phyloP scores from a whole-genome alignment of 2,329 filamentous ascomycete genomes.

The Arthrobotrys pseudoclavata region DNA sequence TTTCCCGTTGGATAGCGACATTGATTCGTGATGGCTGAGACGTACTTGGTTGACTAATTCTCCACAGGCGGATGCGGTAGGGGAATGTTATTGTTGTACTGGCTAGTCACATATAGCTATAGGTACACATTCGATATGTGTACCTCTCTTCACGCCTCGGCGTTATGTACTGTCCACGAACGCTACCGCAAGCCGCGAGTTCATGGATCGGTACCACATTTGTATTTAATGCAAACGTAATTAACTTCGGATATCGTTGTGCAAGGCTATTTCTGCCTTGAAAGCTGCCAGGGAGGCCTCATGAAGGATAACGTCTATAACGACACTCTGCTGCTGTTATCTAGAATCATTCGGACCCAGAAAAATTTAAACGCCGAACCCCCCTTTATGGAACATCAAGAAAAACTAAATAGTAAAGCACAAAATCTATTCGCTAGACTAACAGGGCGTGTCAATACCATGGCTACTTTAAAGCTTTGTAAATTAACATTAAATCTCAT shows the following conservation, averaged over 20 bases:
- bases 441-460: no score
- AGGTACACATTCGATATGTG: no score
- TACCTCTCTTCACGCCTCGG: background rate
- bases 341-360: no score
- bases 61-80: slow-evolving; percentile 22
- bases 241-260: background rate
- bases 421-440: no score
- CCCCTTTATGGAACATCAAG: no score
- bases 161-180: slow-evolving; percentile 6
- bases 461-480: no score
- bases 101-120: background rate
- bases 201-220: background rate
- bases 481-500: no score
- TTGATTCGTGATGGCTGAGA: slow-evolving; percentile 2
- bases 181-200: background rate
- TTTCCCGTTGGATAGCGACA: slow-evolving; percentile 16
- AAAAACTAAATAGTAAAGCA: no score
- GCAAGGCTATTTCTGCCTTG: slow-evolving; percentile 7
- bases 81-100: background rate
- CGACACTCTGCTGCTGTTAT: background rate
- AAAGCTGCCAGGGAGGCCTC: background rate
- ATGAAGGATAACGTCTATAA: background rate
- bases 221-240: background rate
- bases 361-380: no score
- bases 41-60: slow-evolving; percentile 47